Conservation (phyloP, 78 protist genomes). For the Dictyostelium brefeldianum region DNA sequence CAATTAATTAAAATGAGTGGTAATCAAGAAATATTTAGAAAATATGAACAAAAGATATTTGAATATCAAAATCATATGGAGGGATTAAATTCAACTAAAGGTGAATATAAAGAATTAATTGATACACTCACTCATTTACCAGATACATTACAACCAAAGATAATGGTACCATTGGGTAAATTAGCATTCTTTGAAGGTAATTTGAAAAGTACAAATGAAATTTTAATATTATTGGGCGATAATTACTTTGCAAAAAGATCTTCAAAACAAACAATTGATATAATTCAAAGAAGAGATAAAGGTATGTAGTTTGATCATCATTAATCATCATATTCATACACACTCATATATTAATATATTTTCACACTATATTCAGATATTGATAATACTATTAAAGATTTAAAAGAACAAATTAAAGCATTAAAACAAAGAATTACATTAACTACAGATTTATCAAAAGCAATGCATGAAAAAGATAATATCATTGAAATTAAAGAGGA, state of each 20-base stretch:
- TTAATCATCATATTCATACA: too few relatives aligned
- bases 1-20: not conserved
- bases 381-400: not conserved
- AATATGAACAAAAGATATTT: constrained; percentile 7
- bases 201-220: constrained; percentile 21
- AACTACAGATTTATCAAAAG: constrained; percentile 37
- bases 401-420: not conserved
- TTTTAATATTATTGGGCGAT: constrained; percentile 46
- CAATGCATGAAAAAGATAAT: constrained; percentile 23
- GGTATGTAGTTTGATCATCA: not conserved
- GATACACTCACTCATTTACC: constrained; percentile 4
- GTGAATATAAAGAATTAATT: constrained; percentile 18
- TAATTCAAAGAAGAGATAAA: constrained; percentile 33
- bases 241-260: constrained; percentile 69
- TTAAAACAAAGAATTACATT: not conserved
- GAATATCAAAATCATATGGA: constrained; percentile 24
- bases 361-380: not conserved
- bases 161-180: constrained; percentile 60
- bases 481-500: constrained; percentile 65
- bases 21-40: constrained; percentile 2
- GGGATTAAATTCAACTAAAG: constrained; percentile 29
- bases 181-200: constrained; percentile 65
- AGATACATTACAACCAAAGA: constrained; percentile 31
- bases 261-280: constrained; percentile 45
- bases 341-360: too few relatives aligned